A percentile compares a stretch with the other conserved stretches of the same genome.
Evolutionary conservation across 2,329 filamentous ascomycete species (phyloP).

Genomic region (Phialemoniopsis sp.): DNA sequence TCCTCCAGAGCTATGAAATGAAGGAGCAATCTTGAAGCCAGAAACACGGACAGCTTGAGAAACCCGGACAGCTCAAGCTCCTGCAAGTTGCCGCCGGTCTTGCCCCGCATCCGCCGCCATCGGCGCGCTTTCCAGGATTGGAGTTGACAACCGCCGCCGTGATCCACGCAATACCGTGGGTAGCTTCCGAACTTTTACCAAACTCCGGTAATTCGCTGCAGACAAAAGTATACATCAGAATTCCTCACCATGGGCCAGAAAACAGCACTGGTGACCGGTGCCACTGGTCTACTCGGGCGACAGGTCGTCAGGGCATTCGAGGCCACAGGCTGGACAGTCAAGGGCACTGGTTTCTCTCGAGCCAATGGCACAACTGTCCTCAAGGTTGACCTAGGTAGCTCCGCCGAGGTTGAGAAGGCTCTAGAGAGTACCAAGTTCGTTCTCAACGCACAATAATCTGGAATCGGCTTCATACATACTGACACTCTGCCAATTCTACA

Average conservation of each 20-base stretch:
- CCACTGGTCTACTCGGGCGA: conserved; percentile 77
- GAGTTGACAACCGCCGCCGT: no score
- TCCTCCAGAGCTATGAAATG: no score
- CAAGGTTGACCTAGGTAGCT: conserved; percentile 49
- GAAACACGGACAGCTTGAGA: no score
- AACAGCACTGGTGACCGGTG: conserved; percentile 74
- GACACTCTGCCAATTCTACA: conserved; percentile 2
- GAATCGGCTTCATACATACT: neutral
- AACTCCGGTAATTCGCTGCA: no score
- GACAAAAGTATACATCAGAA: no score
- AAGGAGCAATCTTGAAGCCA: no score
- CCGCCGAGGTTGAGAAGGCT: conserved; percentile 39
- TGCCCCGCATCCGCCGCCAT: no score
- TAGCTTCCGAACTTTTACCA: no score
- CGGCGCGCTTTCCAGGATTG: no score
- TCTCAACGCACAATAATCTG: neutral
- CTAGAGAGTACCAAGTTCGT: conserved; percentile 53
- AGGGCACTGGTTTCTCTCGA: conserved; percentile 70
- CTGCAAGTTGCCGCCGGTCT: no score
- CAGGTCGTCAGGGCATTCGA: conserved; percentile 72
- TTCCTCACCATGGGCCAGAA: conserved; percentile 25
- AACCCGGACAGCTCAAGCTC: no score
- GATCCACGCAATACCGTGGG: no score
- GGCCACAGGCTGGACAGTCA: conserved; percentile 61
- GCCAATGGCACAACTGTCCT: conserved; percentile 66